Evolutionary conservation across 495 filamentous ascomycete species (phyloP).

Genomic region (Penicillium longicatenatum): DNA sequence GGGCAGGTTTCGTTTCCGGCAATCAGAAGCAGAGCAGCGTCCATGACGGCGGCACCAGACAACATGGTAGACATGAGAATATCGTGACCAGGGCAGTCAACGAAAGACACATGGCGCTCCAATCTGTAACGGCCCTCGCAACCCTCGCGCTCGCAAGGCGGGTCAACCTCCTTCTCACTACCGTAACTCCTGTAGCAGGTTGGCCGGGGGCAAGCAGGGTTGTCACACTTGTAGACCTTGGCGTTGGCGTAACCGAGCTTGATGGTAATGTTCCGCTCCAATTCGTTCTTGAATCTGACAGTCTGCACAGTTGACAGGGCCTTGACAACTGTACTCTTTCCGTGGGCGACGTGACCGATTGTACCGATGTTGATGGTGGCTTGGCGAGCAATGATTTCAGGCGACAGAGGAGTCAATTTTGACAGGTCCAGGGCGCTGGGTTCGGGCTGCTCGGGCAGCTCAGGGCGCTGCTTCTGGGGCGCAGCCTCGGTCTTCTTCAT

Average conservation of each 20-base stretch:
- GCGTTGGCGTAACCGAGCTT: constrained; percentile 99
- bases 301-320: constrained; percentile 98
- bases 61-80: constrained; percentile 70
- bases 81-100: constrained; percentile 97
- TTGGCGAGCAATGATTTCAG: constrained; percentile 95
- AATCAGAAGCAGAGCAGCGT: constrained; percentile 92
- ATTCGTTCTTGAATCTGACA: constrained; percentile 98
- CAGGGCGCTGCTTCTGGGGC: constrained; percentile 53
- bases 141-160: constrained; percentile 90
- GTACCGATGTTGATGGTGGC: constrained; percentile 96
- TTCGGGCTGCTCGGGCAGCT: constrained; percentile 87
- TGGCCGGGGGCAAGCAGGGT: constrained; percentile 82
- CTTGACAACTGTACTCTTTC: constrained; percentile 71
- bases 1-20: constrained; percentile 99
- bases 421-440: constrained; percentile 80
- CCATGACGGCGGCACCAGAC: constrained; percentile 99
- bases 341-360: constrained; percentile 98
- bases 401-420: constrained; percentile 78
- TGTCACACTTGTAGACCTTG: constrained; percentile 99
- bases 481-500: constrained; percentile 63
- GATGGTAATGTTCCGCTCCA: constrained; percentile 98
- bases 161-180: constrained; percentile 97
- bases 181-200: constrained; percentile 97
- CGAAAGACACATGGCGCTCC: constrained; percentile 57
- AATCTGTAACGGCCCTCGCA: constrained; percentile 83